Evolutionary conservation across 768 basidiomycete species (phyloP).

Genomic region (Zangia roseola): DNA sequence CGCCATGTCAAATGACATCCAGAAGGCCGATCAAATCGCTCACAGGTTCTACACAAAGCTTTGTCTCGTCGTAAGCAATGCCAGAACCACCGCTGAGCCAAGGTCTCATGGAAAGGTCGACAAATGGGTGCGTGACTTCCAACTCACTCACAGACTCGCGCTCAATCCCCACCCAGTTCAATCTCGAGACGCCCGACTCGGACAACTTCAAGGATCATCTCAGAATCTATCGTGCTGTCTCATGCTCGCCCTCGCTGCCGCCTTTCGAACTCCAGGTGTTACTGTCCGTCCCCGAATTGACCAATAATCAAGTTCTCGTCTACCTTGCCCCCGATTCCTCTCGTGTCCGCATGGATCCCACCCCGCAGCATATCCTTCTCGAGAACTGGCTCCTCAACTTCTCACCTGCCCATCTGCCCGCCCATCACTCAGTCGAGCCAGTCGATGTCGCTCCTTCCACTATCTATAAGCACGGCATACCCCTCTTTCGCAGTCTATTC

Average conservation of each 20-base stretch:
- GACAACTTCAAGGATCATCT: conserved; percentile 65
- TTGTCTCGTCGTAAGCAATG: conserved; percentile 69
- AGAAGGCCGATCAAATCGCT: conserved; percentile 84
- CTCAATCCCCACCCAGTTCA: conserved; percentile 58
- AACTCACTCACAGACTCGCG: background rate
- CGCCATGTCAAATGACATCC: conserved; percentile 53
- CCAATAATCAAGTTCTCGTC: conserved; percentile 71
- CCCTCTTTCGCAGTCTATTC: conserved; percentile 72
- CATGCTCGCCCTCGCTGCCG: conserved; percentile 32
- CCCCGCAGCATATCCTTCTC: conserved; percentile 66
- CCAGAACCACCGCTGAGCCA: conserved; percentile 58
- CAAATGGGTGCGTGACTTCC: conserved; percentile 67
- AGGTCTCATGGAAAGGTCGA: conserved; percentile 53
- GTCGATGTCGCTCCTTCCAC: conserved; percentile 65
- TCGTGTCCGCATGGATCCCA: conserved; percentile 65
- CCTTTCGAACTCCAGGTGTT: conserved; percentile 70
- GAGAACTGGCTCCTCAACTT: conserved; percentile 68
- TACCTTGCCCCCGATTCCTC: conserved; percentile 57
- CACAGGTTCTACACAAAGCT: conserved; percentile 83
- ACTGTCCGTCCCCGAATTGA: conserved; percentile 65
- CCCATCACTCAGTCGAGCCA: conserved; percentile 23
- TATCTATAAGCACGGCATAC: conserved; percentile 84
- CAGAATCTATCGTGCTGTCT: conserved; percentile 55
- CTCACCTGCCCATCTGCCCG: conserved; percentile 20
- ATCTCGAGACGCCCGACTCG: conserved; percentile 74